phyloP scores from a whole-genome alignment of 176 grass and related monocot genomes.

The Oropetium thomaeum region DNA sequence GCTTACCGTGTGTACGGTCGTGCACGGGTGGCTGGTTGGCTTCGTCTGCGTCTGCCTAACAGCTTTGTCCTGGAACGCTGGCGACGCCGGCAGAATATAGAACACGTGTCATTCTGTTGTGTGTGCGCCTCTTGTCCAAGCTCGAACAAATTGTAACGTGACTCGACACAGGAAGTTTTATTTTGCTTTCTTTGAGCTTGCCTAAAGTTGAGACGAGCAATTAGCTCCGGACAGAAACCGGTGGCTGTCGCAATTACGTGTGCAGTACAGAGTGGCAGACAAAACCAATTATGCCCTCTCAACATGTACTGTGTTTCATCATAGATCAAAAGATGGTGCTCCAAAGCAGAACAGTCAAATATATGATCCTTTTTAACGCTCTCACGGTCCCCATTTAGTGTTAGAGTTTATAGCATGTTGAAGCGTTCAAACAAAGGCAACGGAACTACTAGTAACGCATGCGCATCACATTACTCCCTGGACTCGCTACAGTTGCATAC shows the following conservation, averaged over 20 bases:
- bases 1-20: slow-evolving; percentile 30
- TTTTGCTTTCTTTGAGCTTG: neutral
- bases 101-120: neutral
- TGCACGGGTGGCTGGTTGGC: neutral
- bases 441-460: neutral
- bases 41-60: neutral
- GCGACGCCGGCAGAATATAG: slow-evolving; percentile 23
- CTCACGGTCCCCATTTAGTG: neutral
- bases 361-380: slow-evolving; percentile 7
- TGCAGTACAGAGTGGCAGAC: neutral
- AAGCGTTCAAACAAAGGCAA: slow-evolving; percentile 26
- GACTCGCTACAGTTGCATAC: neutral
- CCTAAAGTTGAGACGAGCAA: neutral
- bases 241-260: neutral
- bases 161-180: neutral
- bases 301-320: neutral
- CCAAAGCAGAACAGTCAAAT: neutral
- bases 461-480: neutral
- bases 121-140: neutral
- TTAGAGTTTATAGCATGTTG: slow-evolving; percentile 1
- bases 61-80: slow-evolving; percentile 14
- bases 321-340: neutral
- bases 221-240: neutral
- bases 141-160: too few species aligned
- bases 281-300: neutral